These are phyloP conservation scores for Cadophora sp. DNA, from an alignment of 2,329 filamentous ascomycete genomes.

Conservation along the genomic window DNA sequence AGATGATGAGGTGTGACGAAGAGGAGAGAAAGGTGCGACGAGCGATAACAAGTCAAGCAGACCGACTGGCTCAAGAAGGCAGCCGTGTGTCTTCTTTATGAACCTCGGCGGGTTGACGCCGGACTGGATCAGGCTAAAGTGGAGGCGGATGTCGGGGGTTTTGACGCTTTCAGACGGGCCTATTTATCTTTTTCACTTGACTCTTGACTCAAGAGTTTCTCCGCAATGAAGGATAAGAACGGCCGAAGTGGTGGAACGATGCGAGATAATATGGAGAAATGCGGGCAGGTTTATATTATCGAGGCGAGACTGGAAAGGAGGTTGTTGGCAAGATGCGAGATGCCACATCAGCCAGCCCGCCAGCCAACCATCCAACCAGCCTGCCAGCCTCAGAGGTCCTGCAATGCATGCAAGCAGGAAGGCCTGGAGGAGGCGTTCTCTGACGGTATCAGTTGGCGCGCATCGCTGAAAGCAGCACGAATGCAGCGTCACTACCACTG, in stretches of 20 bases:
- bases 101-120: slow-evolving; percentile 22
- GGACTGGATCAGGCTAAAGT: slow-evolving; percentile 24
- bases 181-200: neutral
- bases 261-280: slow-evolving; percentile 11
- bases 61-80: neutral
- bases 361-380: neutral
- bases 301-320: neutral
- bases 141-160: slow-evolving; percentile 13
- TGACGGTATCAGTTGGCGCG: slow-evolving; percentile 9
- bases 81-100: slow-evolving; percentile 18
- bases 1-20: neutral
- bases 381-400: neutral
- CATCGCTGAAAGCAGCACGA: slow-evolving; percentile 2
- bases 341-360: neutral
- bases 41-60: slow-evolving; percentile 4
- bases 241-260: slow-evolving; percentile 3
- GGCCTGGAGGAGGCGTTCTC: neutral
- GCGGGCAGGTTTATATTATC: neutral
- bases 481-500: neutral
- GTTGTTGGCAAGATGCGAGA: neutral
- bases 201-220: slow-evolving; percentile 15
- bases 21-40: neutral
- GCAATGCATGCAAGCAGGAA: slow-evolving; percentile 8
- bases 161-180: slow-evolving; percentile 2
- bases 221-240: neutral